Conservation (phyloP, 2,329 filamentous ascomycete species). For the Sphaceloma murrayae region DNA sequence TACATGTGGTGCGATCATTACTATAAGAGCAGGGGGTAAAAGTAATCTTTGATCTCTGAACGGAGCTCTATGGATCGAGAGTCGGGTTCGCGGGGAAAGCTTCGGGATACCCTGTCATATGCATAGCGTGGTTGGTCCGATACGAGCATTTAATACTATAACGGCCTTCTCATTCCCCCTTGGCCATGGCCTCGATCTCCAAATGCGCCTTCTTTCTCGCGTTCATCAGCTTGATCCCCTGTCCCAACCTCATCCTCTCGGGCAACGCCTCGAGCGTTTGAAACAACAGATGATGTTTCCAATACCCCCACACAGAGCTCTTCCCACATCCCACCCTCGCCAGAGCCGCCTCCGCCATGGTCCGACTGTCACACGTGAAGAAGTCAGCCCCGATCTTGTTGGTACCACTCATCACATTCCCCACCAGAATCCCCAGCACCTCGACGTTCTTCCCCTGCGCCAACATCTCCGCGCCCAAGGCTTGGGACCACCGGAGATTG, state of each 20-base stretch:
- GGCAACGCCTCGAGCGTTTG: conserved; percentile 21
- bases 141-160: too few relatives aligned
- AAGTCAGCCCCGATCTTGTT: conserved; percentile 23
- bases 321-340: conserved; percentile 22
- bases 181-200: background rate
- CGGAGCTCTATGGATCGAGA: too few relatives aligned
- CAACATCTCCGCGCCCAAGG: conserved; percentile 37
- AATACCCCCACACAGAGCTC: conserved; percentile 22
- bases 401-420: conserved; percentile 25
- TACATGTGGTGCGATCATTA: conserved; percentile 17
- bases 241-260: conserved; percentile 15
- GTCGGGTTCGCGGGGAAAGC: too few relatives aligned
- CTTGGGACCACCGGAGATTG: conserved; percentile 33
- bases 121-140: background rate
- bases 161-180: background rate
- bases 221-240: conserved; percentile 17
- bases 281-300: conserved; percentile 23
- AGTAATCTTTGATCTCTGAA: background rate
- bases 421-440: conserved; percentile 33
- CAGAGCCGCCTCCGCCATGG: conserved; percentile 21
- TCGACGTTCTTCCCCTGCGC: conserved; percentile 32
- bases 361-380: conserved; percentile 18
- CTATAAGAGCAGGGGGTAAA: background rate
- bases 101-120: background rate
- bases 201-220: conserved; percentile 16